Conservation (phyloP, 2,329 filamentous ascomycete genomes). For the Colletotrichum camelliae region DNA sequence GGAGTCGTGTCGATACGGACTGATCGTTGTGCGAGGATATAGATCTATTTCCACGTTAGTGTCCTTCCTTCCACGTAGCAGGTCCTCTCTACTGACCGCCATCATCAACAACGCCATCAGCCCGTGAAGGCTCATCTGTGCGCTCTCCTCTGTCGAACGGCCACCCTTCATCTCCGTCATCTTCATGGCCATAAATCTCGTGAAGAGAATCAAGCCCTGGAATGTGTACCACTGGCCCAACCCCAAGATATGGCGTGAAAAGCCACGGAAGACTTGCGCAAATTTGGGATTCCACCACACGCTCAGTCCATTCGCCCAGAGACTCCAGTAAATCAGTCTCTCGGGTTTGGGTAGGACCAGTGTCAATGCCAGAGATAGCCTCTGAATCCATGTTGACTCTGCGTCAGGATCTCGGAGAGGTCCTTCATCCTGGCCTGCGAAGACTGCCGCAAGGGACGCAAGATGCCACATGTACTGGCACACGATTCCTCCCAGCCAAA, state of each 20-base stretch:
- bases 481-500: conserved; percentile 54
- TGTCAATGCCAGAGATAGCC: conserved; percentile 29
- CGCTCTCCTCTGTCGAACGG: conserved; percentile 40
- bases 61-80: neutral
- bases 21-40: conserved; percentile 45
- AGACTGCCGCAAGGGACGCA: conserved; percentile 26
- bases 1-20: conserved; percentile 64
- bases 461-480: conserved; percentile 59
- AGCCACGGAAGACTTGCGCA: conserved; percentile 64
- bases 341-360: conserved; percentile 38
- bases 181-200: conserved; percentile 57
- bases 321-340: conserved; percentile 49
- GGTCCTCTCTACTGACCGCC: conserved; percentile 49
- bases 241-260: conserved; percentile 63
- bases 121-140: conserved; percentile 58
- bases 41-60: conserved; percentile 44
- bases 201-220: conserved; percentile 63
- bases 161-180: conserved; percentile 45
- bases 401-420: conserved; percentile 20
- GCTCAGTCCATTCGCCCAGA: conserved; percentile 55
- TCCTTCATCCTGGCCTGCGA: neutral
- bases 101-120: conserved; percentile 58
- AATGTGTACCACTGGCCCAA: conserved; percentile 70
- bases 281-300: conserved; percentile 75
- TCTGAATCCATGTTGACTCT: neutral